Evolutionary conservation across 2,329 filamentous ascomycete species (phyloP), one percentile per base, ranked within the genome.

Genomic region (Metarhizium brunneum): DNA sequence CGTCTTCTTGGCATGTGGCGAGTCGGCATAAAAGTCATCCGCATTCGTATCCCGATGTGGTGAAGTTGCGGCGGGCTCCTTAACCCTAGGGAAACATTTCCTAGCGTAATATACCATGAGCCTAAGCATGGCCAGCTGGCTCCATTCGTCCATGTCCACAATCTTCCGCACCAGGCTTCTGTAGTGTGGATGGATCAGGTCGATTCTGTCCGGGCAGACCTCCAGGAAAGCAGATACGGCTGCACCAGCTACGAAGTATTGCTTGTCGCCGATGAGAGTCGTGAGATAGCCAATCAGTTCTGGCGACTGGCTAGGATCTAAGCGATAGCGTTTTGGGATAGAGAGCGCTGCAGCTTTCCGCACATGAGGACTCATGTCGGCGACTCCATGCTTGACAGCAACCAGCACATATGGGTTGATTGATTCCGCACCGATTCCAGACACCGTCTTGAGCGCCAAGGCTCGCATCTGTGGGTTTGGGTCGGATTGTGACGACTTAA

Each of bases 111-210:
- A 76, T 1, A 88, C 86, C 83, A 97, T 86, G 60, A 99, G 76
- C 43, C 85, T 82, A 62, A 99, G 68, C 2, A 88, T 88, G 2
- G 90, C 87, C 54, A 97, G 71, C 72, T 99, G 94, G 47, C 91
- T 88, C 94, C 94, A 99, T 72, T 99, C 94, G 66, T 99, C 94
- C 94, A 99, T 99, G 68, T 99, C 94, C 29, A 96, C 90, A 53
- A 97, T 75, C 75, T 96, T 96, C 69, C 85, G 89, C 59, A 95
- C 85, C 59, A 99, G 75, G 40, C 82, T 79, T 52, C 90, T 84
- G 72, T 97, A 99, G 67, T 96, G 88, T 61, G 87, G 85, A 71
- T 99, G 94, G 62, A 99, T 85, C 57, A 99, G 74, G 67, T 96
- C 92, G 60, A 96, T 80, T 54, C 88, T 79, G 16, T 95, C 87